These are phyloP conservation scores for Athelia psychrophila DNA, from an alignment of 1,284 basidiomycete genomes.

Conservation along the genomic window DNA sequence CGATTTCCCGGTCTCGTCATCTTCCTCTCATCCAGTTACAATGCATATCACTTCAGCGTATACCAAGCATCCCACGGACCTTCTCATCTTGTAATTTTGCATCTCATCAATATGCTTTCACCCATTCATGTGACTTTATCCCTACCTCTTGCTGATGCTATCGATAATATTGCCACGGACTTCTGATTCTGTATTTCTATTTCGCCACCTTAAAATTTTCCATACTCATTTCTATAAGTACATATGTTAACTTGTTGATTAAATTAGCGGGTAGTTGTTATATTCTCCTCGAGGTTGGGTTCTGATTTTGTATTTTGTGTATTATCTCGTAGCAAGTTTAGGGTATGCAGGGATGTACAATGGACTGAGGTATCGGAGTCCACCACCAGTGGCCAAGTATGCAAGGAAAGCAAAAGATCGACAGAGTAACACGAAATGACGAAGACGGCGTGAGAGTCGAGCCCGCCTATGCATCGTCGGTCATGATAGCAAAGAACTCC, in stretches of 20 bases:
- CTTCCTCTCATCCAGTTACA: too few relatives aligned
- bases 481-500: slow-evolving; percentile 96
- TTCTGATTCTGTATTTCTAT: neutral
- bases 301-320: slow-evolving; percentile 1
- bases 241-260: neutral
- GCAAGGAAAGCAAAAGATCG: neutral
- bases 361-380: neutral
- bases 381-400: neutral
- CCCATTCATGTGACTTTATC: too few relatives aligned
- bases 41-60: neutral
- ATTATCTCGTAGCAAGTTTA: neutral
- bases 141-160: too few relatives aligned
- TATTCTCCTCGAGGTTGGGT: neutral
- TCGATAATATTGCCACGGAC: neutral
- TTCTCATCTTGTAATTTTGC: neutral
- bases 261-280: too few relatives aligned
- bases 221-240: neutral
- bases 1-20: too few relatives aligned
- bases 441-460: too few relatives aligned
- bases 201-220: neutral
- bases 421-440: neutral
- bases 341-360: neutral
- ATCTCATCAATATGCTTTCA: neutral
- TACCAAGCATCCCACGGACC: neutral
- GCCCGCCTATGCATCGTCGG: slow-evolving; percentile 69